Evolutionary conservation across 441 rosid species (phyloP).

Genomic region (Gossypium schwendimanii): DNA sequence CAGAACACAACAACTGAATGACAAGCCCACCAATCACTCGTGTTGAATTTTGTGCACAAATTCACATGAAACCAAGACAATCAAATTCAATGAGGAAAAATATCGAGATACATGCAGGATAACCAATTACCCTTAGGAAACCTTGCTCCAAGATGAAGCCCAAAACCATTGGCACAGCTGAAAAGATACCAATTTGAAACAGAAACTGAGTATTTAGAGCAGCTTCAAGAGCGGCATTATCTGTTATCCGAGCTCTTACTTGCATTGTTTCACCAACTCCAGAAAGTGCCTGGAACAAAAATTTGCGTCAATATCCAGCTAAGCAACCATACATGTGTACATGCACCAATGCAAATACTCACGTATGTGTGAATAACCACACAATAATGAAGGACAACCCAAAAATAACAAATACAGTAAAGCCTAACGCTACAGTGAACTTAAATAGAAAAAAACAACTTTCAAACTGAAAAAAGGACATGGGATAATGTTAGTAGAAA

Average conservation of each 20-base stretch:
- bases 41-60: not conserved
- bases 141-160: conserved; percentile 88
- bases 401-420: not conserved
- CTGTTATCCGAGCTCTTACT: conserved; percentile 43
- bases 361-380: not conserved
- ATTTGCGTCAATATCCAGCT: not conserved
- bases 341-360: not conserved
- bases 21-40: not conserved
- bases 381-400: not conserved
- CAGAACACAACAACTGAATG: not conserved
- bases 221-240: conserved; percentile 67
- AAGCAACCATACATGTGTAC: not conserved
- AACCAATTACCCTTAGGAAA: conserved; percentile 61
- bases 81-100: not conserved
- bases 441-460: not conserved
- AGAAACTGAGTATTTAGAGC: conserved; percentile 95
- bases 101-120: not conserved
- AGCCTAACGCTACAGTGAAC: not conserved
- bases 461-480: not conserved
- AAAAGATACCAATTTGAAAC: conserved; percentile 87
- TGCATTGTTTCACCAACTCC: conserved; percentile 79
- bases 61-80: not conserved
- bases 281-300: conserved; percentile 70
- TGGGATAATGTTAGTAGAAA: not conserved
- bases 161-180: conserved; percentile 97